These are phyloP conservation scores for Arachnomyces sp. DNA, from an alignment of 2,329 filamentous ascomycete species.

Conservation along the genomic window DNA sequence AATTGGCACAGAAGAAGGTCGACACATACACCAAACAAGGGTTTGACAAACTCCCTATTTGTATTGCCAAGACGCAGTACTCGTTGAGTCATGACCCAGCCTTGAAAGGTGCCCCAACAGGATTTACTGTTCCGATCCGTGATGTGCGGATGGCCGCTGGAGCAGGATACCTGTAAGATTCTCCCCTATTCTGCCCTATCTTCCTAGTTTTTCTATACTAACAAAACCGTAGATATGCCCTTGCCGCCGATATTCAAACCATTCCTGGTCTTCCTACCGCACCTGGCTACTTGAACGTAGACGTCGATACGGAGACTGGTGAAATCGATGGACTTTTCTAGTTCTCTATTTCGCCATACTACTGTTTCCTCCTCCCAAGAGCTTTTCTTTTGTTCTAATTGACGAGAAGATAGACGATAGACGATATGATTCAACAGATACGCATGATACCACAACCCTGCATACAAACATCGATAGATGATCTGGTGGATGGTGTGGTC, in stretches of 20 bases:
- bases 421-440: slow-evolving; percentile 3
- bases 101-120: slow-evolving; percentile 88
- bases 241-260: slow-evolving; percentile 96
- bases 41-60: slow-evolving; percentile 87
- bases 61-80: slow-evolving; percentile 97
- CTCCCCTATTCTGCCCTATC: slow-evolving; percentile 1
- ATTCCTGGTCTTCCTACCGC: slow-evolving; percentile 93
- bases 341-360: not conserved
- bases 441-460: not conserved
- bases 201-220: slow-evolving; percentile 23
- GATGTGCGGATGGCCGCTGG: slow-evolving; percentile 92
- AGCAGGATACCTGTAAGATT: slow-evolving; percentile 75
- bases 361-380: not conserved
- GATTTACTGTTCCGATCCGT: slow-evolving; percentile 88
- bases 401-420: not conserved
- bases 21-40: slow-evolving; percentile 91
- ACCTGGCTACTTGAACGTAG: slow-evolving; percentile 90
- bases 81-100: slow-evolving; percentile 87
- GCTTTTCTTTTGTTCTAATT: not conserved
- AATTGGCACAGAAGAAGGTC: slow-evolving; percentile 91
- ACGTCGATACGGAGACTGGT: slow-evolving; percentile 71
- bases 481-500: too few relatives aligned
- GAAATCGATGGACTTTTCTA: slow-evolving; percentile 89
- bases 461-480: too few relatives aligned
- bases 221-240: slow-evolving; percentile 59